Evolutionary conservation across 2,329 filamentous ascomycete species (phyloP), one percentile per base, ranked within the genome.

Genomic region (Helotiales sp.): DNA sequence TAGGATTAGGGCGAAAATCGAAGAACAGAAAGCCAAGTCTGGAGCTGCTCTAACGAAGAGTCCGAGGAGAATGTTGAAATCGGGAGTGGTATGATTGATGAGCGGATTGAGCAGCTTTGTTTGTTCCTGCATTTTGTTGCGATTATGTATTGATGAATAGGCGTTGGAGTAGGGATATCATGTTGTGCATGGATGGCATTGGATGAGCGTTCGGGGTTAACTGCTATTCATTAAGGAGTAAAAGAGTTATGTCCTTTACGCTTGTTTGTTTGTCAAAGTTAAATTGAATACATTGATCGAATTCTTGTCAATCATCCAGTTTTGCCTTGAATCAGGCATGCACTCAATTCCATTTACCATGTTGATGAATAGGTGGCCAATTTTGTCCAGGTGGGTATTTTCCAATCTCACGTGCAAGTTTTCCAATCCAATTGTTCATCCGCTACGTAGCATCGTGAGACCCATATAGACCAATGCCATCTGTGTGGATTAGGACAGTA

Each of bases 1-100:
- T 5, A 53, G 53, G 31, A 60, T 72, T 15, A 59, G 66, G 22
- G 65, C 61, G 2, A 67, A 67, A 56, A 44, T 67, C 15, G 62
- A 68, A 42, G 65, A 64, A 34, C 64, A 68, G 61, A 67, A 57
- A 51, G 52, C 19, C 6, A 44, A 15, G 9, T n/a, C 13, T 8
- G 7, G 13, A 42, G 19, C 15, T 44, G 22, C 36, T 5, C 36
- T 17, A 15, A 40, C 17, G 36, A 12, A 13, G 19, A 44, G 22
- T 7, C 40, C 40, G 12, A 44, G n/a, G 40, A 44, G 40, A 44
- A 8, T 25, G n/a, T n/a, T n/a, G 19, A 44, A 12, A 19, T 44
- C 40, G 12, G 8, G 40, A 3, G 22, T 25, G 8, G 40, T 44
- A 44, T 44, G 40, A 42, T 12, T 25, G 22, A 42, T 42, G 19